phyloP scores from a whole-genome alignment of 306 rosid genomes.

The Medicago truncatula region MtrunA17r5.0-ANR NC_053042.1:19495001-19495500 shows the following conservation, averaged over 20 bases:
- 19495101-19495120: too few species aligned
- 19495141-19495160: slow-evolving; percentile 88
- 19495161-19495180: slow-evolving; percentile 99
- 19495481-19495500: slow-evolving; percentile 54
- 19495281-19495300: not conserved
- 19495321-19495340: slow-evolving; percentile 93
- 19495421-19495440: slow-evolving; percentile 14
- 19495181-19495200: slow-evolving; percentile 71
- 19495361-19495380: slow-evolving; percentile 93
- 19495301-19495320: slow-evolving; percentile 52
- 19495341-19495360: slow-evolving; percentile 99
- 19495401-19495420: not conserved
- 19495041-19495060: too few species aligned
- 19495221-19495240: not conserved
- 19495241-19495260: not conserved
- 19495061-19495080: too few species aligned
- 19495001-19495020: too few species aligned
- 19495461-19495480: not conserved
- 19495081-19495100: too few species aligned
- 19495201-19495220: slow-evolving; percentile 62
- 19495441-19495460: not conserved
- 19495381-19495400: slow-evolving; percentile 74
- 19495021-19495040: too few species aligned
- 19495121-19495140: slow-evolving; percentile 66
- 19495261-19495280: not conserved